Conservation (phyloP, 768 basidiomycete species). For the Obba rivulosa region DNA sequence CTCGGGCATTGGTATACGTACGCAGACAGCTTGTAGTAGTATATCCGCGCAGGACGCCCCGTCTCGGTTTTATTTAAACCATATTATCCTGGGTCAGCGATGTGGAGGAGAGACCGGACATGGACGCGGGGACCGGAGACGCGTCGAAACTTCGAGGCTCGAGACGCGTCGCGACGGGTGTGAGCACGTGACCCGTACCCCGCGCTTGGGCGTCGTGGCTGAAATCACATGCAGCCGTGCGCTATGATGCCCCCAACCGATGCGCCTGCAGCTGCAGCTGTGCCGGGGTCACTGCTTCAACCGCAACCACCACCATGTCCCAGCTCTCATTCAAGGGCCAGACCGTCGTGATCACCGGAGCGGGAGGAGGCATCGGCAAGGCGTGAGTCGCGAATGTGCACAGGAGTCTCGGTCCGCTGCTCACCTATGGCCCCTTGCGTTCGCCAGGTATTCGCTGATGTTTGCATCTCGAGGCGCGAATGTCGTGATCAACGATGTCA, state of each 20-base stretch:
- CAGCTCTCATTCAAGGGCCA: conserved; percentile 75
- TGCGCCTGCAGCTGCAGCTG: too few species aligned
- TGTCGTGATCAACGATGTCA: conserved; percentile 95
- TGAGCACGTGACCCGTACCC: too few species aligned
- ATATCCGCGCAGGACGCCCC: conserved; percentile 13
- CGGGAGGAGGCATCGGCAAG: conserved; percentile 91
- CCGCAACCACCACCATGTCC: conserved; percentile 16
- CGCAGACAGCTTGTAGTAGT: conserved; percentile 9
- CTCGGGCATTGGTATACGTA: conserved; percentile 13
- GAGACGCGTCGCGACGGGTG: too few species aligned
- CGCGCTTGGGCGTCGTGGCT: too few species aligned
- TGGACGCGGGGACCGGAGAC: too few species aligned
- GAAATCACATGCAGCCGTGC: too few species aligned
- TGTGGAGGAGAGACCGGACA: too few species aligned
- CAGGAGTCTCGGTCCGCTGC: neutral
- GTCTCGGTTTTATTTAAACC: conserved; percentile 12
- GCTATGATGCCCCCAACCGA: too few species aligned
- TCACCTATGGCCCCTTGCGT: neutral
- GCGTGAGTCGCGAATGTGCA: conserved; percentile 48
- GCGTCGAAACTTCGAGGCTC: too few species aligned
- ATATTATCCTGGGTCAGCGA: neutral
- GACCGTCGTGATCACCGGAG: conserved; percentile 93
- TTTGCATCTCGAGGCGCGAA: conserved; percentile 93
- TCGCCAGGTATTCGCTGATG: conserved; percentile 73
- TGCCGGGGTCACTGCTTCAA: too few species aligned